Evolutionary conservation across 352 stramenopile genomes (phyloP).

Genomic region (Phytophthora lateralis): DNA sequence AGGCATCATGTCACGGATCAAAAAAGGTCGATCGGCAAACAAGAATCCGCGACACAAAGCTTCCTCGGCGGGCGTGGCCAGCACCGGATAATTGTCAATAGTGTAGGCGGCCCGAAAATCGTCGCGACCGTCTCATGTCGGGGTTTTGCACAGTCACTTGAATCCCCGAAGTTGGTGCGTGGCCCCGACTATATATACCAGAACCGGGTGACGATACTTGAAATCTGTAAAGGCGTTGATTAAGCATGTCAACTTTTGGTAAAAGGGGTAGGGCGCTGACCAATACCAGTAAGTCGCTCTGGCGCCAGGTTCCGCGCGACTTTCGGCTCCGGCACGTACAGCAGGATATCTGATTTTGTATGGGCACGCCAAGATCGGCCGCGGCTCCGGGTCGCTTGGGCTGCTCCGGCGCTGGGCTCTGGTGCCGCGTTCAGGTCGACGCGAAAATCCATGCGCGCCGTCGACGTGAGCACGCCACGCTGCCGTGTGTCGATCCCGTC

Average conservation of each 20-base stretch:
- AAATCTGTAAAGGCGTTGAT: slow-evolving; percentile 5
- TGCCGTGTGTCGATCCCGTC: slow-evolving; percentile 2
- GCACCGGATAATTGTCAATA: too few species aligned
- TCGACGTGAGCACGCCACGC: slow-evolving; percentile 7
- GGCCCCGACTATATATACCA: slow-evolving; percentile 8
- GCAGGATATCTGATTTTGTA: slow-evolving; percentile 22
- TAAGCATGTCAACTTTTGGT: slow-evolving; percentile 1
- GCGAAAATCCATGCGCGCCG: slow-evolving; percentile 12
- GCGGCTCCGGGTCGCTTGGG: slow-evolving; percentile 6
- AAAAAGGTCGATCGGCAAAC: slow-evolving; percentile 15
- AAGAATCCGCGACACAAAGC: neutral
- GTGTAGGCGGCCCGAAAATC: too few species aligned
- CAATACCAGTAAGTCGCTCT: slow-evolving; percentile 34
- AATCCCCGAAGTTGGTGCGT: slow-evolving; percentile 2
- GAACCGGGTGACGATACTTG: slow-evolving; percentile 6
- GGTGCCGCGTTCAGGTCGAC: slow-evolving; percentile 1
- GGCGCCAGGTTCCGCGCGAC: slow-evolving; percentile 2
- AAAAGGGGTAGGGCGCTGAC: slow-evolving; percentile 3
- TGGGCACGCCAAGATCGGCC: slow-evolving; percentile 21
- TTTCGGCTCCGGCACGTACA: slow-evolving; percentile 6
- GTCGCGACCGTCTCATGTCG: slow-evolving; percentile 1
- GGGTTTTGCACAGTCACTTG: slow-evolving; percentile 8
- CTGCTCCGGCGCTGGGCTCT: neutral
- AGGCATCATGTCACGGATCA: slow-evolving; percentile 28
- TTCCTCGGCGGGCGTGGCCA: neutral